Base-by-base conservation (phyloP, 1,284 basidiomycete species). In the Leucocoprinus gongylophorus region DNA sequence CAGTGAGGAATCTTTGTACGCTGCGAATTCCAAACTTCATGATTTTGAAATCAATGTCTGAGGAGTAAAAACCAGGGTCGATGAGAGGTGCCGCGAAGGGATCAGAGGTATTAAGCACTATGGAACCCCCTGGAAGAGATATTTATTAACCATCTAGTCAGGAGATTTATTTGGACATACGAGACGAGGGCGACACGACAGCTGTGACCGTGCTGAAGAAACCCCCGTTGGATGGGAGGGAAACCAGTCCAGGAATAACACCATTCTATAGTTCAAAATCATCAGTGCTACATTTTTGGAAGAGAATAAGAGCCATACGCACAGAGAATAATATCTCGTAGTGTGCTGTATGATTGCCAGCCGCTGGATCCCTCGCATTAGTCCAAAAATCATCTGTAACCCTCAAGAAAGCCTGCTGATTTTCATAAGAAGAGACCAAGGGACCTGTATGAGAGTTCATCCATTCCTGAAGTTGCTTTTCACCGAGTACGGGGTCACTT, bases 301-400 rank as follows among this genome's bases (percentile, higher is more conserved):
- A 20, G 29, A 6, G 13, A 39, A 20, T 4, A 30, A 42, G 35
- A 29, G n/a, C 6, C 23, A 17, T n/a, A 47, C 55, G 26, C 35
- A 62, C 62, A 45, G 47, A 32, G 32, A 58, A 44, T 12, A 53
- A 18, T 2, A 62, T 17, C 50, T 64, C 62, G 13, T 50, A 50
- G 52, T 64, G 61, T 33, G 13, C n/a, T n/a, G n/a, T n/a, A n/a
- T n/a, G n/a, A n/a, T n/a, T n/a, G n/a, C n/a, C n/a, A n/a, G n/a
- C n/a, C n/a, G n/a, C n/a, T n/a, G n/a, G n/a, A n/a, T n/a, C n/a
- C n/a, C n/a, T n/a, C n/a, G n/a, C n/a, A n/a, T n/a, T n/a, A n/a
- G n/a, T n/a, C n/a, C n/a, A n/a, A n/a, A n/a, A n/a, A n/a, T n/a
- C n/a, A n/a, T n/a, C n/a, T n/a, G n/a, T n/a, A n/a, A n/a, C n/a